A percentile compares a stretch with the other conserved stretches of the same genome.
These are phyloP conservation scores for Trichosporon coremiiforme DNA, from an alignment of 1,284 basidiomycete species.

Conservation along the genomic window DNA sequence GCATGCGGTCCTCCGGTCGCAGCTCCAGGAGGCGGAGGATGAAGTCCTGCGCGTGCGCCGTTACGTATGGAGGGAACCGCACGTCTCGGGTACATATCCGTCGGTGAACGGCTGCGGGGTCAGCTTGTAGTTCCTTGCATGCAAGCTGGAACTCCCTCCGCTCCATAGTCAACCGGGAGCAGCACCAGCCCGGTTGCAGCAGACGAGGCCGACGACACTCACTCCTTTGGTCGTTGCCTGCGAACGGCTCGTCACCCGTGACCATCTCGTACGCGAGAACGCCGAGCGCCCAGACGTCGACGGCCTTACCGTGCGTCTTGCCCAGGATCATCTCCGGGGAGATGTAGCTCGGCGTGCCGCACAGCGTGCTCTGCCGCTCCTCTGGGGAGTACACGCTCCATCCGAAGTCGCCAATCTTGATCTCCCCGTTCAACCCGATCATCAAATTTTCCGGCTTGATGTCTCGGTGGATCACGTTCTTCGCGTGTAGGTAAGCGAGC, in stretches of 20 bases:
- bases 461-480: constrained; percentile 98
- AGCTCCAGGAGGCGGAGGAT: constrained; percentile 78
- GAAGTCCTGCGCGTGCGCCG: constrained; percentile 65
- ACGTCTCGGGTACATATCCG: constrained; percentile 66
- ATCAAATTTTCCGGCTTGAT: constrained; percentile 99
- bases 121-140: background rate
- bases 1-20: constrained; percentile 74
- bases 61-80: constrained; percentile 67
- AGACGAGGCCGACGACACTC: constrained; percentile 18
- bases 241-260: constrained; percentile 88
- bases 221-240: constrained; percentile 58
- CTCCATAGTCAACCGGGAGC: too few species aligned
- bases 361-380: constrained; percentile 72
- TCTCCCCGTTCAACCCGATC: constrained; percentile 82
- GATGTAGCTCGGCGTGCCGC: constrained; percentile 91
- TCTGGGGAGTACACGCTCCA: constrained; percentile 94
- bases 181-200: too few species aligned
- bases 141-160: too few species aligned
- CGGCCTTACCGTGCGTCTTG: constrained; percentile 42
- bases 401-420: constrained; percentile 98
- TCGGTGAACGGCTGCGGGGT: constrained; percentile 40
- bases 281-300: constrained; percentile 69
- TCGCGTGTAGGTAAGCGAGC: constrained; percentile 83
- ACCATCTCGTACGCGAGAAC: constrained; percentile 94
- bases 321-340: constrained; percentile 97